Evolutionary conservation across 176 grass and related monocot genomes (phyloP), one percentile per base, ranked within the genome.

Genomic region (Eleusine coracana): DNA sequence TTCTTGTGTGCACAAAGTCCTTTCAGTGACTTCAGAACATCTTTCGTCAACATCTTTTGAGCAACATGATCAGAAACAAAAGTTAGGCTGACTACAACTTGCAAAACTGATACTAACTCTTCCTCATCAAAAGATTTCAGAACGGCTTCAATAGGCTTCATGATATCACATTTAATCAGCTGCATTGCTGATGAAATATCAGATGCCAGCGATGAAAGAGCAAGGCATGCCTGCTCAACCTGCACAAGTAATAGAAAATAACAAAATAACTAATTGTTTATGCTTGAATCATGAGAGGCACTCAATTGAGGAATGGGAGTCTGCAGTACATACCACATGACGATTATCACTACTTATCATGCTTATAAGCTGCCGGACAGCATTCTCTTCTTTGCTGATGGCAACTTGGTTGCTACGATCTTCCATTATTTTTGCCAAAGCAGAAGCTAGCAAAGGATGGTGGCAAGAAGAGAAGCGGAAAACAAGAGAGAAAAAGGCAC

Each of bases 391-490:
- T 89, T 95, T 98, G 87, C 87, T 93, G 75, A 98, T 93, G 40
- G 92, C 92, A 50, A 88, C 75, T 83, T 88, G 91, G 83, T 94
- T 98, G 80, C 59, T 89, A 73, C 71, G 92, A 80, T 98, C 96
- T 88, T 95, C 86, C 96, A 93, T 93, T 89, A 98, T 90, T 93
- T 92, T 95, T 1, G 96, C 88, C 77, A 98, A 82, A 65, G 96
- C 90, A 87, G 96, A 98, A 73, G 96, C 96, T 58, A 98, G 85
- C 66, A 98, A 89, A 82, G 96, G 96, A 86, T 98, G 96, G 70
- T 98, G 96, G 69, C 92, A 98, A 66, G 96, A 98, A 80, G 96
- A 98, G 84, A 95, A 98, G 68, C 96, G 96, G 77, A 98, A 98
- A 87, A 98, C 89, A 79, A 98, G 92, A 13, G 96, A 95, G 71